Percentiles rank a stretch among this genome's conserved stretches.
These are phyloP conservation scores for Phytophthora fragariae DNA, from an alignment of 352 stramenopile genomes.

Conservation along the genomic window DNA sequence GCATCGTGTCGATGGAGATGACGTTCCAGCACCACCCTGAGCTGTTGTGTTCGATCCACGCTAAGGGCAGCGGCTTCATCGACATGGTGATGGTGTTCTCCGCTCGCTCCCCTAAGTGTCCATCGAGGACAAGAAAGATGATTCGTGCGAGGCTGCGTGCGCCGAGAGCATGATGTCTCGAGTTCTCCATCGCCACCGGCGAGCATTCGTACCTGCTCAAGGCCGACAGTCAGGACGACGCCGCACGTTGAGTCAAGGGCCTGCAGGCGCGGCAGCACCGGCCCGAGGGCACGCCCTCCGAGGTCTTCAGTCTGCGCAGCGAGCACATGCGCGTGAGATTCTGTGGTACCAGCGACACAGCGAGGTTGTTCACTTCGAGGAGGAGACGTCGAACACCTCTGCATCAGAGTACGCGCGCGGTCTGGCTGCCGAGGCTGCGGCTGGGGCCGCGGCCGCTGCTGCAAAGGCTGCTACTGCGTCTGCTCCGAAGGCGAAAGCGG, in stretches of 20 bases:
- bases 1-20: no score
- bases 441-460: conserved; percentile 29
- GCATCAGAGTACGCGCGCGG: conserved; percentile 68
- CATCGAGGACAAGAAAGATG: no score
- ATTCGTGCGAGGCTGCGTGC: no score
- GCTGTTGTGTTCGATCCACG: no score
- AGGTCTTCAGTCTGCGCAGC: conserved; percentile 84
- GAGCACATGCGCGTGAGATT: conserved; percentile 81
- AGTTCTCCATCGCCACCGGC: conserved; percentile 88
- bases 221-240: conserved; percentile 76
- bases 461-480: conserved; percentile 50
- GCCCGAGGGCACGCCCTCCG: conserved; percentile 76
- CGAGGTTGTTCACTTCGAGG: conserved; percentile 82
- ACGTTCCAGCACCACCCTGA: no score
- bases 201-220: conserved; percentile 90
- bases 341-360: conserved; percentile 88
- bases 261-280: conserved; percentile 74
- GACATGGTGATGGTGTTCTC: no score
- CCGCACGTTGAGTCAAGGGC: conserved; percentile 54
- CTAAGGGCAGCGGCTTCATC: no score
- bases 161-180: conserved; percentile 27
- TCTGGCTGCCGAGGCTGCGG: conserved; percentile 17
- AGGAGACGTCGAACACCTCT: conserved; percentile 68
- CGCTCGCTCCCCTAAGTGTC: no score
- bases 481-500: conserved; percentile 42